phyloP scores from a whole-genome alignment of 805 yeast genomes.

The Lipomyces lipofer region DNA sequence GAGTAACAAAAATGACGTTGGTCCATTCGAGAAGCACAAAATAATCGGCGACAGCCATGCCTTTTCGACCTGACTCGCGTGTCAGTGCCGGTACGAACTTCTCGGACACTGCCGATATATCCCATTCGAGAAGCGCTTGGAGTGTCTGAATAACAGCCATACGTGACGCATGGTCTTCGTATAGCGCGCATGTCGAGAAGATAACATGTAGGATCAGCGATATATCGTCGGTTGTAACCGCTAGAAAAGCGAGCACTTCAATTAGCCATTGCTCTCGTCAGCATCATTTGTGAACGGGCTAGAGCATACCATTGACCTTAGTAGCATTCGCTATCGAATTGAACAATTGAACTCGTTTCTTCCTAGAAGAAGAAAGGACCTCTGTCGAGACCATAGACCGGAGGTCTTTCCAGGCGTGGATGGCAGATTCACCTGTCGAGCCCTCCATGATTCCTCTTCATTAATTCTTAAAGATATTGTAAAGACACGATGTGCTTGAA shows the following conservation, averaged over 20 bases:
- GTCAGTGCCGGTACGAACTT: slow-evolving; percentile 18
- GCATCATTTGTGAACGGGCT: too few relatives aligned
- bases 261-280: too few relatives aligned
- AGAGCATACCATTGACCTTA: slow-evolving; percentile 19
- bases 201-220: slow-evolving; percentile 20
- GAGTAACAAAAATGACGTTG: slow-evolving; percentile 8
- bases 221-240: too few relatives aligned
- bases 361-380: slow-evolving; percentile 28
- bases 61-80: slow-evolving; percentile 20
- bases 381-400: slow-evolving; percentile 16
- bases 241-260: too few relatives aligned
- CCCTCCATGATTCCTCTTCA: too few relatives aligned
- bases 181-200: slow-evolving; percentile 27
- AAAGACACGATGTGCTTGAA: too few relatives aligned
- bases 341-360: slow-evolving; percentile 22
- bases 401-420: slow-evolving; percentile 23
- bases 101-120: neutral
- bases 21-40: slow-evolving; percentile 32
- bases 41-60: slow-evolving; percentile 29
- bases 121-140: slow-evolving; percentile 9
- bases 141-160: slow-evolving; percentile 21
- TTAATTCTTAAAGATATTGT: too few relatives aligned
- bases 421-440: slow-evolving; percentile 10
- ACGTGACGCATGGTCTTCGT: slow-evolving; percentile 31
- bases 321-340: slow-evolving; percentile 19